These are phyloP conservation scores for Aspergillus ellipticus DNA, from an alignment of 495 filamentous ascomycete species.

Conservation along the genomic window DNA sequence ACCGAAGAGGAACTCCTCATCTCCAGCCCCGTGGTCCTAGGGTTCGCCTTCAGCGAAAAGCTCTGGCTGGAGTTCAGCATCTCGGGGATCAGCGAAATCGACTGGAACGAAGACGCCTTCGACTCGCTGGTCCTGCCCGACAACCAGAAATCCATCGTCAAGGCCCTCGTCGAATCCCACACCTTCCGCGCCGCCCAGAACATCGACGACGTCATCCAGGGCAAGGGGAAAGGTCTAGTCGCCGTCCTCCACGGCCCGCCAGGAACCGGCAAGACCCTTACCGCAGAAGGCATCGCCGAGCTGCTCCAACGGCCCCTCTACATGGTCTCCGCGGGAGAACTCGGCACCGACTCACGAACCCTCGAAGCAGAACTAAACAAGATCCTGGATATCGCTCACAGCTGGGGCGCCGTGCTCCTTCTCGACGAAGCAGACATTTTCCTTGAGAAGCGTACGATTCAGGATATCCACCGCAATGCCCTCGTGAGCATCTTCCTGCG, in stretches of 20 bases:
- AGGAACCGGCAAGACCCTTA: constrained; percentile 86
- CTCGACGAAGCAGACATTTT: constrained; percentile 80
- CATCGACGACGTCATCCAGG: constrained; percentile 79
- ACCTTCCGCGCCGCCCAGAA: constrained; percentile 78
- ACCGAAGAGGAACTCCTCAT: constrained; percentile 84
- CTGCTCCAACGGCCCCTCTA: constrained; percentile 79
- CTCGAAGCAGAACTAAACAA: constrained; percentile 78
- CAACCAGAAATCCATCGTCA: constrained; percentile 76
- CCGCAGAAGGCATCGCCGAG: constrained; percentile 83
- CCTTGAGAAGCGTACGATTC: constrained; percentile 65
- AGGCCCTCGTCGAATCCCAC: constrained; percentile 75
- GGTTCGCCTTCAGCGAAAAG: constrained; percentile 89
- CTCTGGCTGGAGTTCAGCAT: constrained; percentile 89
- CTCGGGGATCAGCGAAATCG: constrained; percentile 74
- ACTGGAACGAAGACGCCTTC: constrained; percentile 80
- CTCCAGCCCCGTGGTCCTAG: constrained; percentile 86
- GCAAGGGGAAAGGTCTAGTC: constrained; percentile 73
- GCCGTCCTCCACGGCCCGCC: constrained; percentile 78
- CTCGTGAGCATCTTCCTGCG: constrained; percentile 74
- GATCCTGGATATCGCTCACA: constrained; percentile 83
- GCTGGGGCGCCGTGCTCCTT: constrained; percentile 78
- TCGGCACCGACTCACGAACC: constrained; percentile 74
- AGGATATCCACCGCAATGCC: constrained; percentile 72
- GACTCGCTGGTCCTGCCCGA: constrained; percentile 70
- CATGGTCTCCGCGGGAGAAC: constrained; percentile 76